Conservation (phyloP, 148 eudicot genomes). For the Pouteria glomerata region DNA sequence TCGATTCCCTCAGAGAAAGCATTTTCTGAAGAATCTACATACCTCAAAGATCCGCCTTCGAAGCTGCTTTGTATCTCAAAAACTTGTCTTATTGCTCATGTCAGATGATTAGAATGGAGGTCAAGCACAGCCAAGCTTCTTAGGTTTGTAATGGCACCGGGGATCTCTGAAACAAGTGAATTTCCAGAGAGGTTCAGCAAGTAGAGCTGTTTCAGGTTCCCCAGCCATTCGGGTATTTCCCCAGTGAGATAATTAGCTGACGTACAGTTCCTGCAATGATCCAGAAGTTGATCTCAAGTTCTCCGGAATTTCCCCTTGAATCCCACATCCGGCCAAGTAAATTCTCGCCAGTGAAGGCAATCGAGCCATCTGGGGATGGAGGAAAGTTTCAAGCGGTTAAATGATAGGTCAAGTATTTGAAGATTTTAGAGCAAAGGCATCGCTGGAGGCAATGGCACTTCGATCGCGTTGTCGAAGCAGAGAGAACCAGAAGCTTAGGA, state of each 20-base stretch:
- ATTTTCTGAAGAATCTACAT: conserved; percentile 43
- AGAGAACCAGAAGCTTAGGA: conserved; percentile 22
- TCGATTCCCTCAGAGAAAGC: conserved; percentile 37
- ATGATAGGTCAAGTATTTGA: conserved; percentile 37
- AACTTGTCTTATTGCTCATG: conserved; percentile 34
- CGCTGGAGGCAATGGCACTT: conserved; percentile 42
- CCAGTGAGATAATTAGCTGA: not conserved
- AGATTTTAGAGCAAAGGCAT: conserved; percentile 37
- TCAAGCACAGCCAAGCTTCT: conserved; percentile 28
- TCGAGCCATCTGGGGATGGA: conserved; percentile 36
- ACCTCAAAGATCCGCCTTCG: conserved; percentile 21
- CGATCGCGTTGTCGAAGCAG: conserved; percentile 36
- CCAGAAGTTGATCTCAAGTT: conserved; percentile 16
- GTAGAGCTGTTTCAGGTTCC: conserved; percentile 33
- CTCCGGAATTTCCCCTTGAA: conserved; percentile 33
- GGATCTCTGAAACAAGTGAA: conserved; percentile 32
- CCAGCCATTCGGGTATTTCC: conserved; percentile 20
- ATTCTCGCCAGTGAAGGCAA: conserved; percentile 37
- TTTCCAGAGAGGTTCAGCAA: conserved; percentile 44
- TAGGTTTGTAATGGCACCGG: conserved; percentile 29
- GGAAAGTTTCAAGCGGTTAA: conserved; percentile 32
- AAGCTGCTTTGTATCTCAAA: conserved; percentile 28
- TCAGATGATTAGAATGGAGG: conserved; percentile 52
- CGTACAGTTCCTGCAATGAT: conserved; percentile 1
- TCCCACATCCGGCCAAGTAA: conserved; percentile 37